Percentiles rank a stretch among this genome's conserved stretches.
These are phyloP conservation scores for Phlebiopsis flavidoalba DNA, from an alignment of 768 basidiomycete genomes.

Conservation along the genomic window DNA sequence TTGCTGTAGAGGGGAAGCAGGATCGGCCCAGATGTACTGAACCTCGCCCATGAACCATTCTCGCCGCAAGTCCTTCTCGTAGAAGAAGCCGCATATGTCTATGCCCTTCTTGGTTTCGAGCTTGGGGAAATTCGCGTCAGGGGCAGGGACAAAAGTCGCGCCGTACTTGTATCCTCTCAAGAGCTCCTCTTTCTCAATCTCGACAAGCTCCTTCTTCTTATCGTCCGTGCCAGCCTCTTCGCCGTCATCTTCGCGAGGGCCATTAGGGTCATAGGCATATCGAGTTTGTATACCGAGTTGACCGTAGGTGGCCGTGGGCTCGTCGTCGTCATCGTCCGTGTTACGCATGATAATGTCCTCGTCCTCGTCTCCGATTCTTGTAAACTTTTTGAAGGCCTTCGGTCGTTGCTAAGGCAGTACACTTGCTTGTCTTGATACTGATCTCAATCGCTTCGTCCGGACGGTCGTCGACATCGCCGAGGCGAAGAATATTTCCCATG, in stretches of 20 bases:
- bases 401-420: conserved; percentile 66
- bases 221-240: conserved; percentile 29
- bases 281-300: conserved; percentile 43
- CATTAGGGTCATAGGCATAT: conserved; percentile 44
- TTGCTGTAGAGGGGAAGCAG: conserved; percentile 60
- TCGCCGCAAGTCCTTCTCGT: conserved; percentile 63
- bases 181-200: conserved; percentile 73
- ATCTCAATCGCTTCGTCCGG: conserved; percentile 74
- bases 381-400: conserved; percentile 78
- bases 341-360: conserved; percentile 16
- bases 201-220: conserved; percentile 27
- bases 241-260: conserved; percentile 18
- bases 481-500: conserved; percentile 57
- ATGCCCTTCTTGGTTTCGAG: conserved; percentile 79
- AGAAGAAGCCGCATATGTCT: conserved; percentile 84
- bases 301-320: conserved; percentile 33
- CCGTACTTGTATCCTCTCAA: conserved; percentile 87
- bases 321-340: conserved; percentile 31
- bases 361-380: conserved; percentile 26
- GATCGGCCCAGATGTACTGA: conserved; percentile 80
- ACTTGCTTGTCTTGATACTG: conserved; percentile 71
- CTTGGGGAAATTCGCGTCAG: conserved; percentile 76
- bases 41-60: conserved; percentile 83
- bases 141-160: conserved; percentile 79
- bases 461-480: conserved; percentile 69